These are phyloP conservation scores for Syncephalastrum contaminatum DNA, from an alignment of 371 early-diverging fungal species.

Conservation along the genomic window DNA sequence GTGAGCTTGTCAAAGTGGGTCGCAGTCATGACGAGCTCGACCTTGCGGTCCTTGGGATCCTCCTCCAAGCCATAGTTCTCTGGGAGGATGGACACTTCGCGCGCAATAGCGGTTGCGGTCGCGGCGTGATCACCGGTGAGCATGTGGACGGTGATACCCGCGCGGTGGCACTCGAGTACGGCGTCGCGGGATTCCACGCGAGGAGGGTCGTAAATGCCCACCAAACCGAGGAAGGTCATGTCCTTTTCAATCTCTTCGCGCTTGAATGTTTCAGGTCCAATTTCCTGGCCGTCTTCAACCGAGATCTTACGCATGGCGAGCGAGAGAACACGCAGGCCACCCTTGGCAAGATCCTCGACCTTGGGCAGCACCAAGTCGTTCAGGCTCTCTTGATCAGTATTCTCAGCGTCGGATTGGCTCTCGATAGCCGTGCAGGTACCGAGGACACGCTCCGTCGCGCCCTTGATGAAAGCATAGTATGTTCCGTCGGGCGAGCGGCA, in stretches of 20 bases:
- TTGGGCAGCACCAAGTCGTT: conserved; percentile 47
- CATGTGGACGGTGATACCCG: conserved; percentile 95
- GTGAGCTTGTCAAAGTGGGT: conserved; percentile 80
- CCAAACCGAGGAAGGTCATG: conserved; percentile 87
- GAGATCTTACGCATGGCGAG: conserved; percentile 37
- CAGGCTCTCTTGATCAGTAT: conserved; percentile 46
- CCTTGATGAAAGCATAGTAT: conserved; percentile 60
- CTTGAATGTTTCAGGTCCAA: conserved; percentile 47
- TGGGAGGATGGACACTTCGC: conserved; percentile 85
- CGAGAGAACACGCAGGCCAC: conserved; percentile 72
- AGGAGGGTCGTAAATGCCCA: conserved; percentile 94
- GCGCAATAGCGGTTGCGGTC: conserved; percentile 93
- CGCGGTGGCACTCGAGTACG: conserved; percentile 82
- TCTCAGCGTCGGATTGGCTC: conserved; percentile 38
- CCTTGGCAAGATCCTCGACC: conserved; percentile 57
- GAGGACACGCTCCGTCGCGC: conserved; percentile 78
- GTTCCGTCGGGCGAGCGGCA: conserved; percentile 59
- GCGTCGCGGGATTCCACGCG: conserved; percentile 74
- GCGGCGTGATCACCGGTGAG: conserved; percentile 94
- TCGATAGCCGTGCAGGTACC: conserved; percentile 54
- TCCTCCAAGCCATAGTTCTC: conserved; percentile 33
- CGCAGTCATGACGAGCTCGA: conserved; percentile 79
- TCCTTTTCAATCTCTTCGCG: conserved; percentile 71
- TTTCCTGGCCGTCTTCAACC: conserved; percentile 44
- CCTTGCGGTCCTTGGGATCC: conserved; percentile 23